Evolutionary conservation across 768 basidiomycete genomes (phyloP).

Genomic region (Suillus discolor): DNA sequence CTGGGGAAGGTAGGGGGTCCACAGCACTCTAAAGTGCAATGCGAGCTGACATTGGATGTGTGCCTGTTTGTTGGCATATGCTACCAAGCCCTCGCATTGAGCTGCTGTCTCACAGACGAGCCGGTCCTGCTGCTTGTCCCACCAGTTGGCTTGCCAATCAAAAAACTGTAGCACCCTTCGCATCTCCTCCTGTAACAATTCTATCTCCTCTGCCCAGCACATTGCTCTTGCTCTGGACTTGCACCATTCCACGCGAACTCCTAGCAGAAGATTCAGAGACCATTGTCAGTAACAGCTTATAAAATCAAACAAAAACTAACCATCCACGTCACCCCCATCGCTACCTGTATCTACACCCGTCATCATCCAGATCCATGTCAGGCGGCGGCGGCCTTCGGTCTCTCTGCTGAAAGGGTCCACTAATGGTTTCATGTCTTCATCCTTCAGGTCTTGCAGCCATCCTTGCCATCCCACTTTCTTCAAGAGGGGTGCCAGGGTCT

Average conservation of each 20-base stretch:
- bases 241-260: constrained; percentile 34
- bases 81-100: constrained; percentile 17
- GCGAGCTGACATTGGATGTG: not conserved
- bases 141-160: constrained; percentile 20
- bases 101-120: not conserved
- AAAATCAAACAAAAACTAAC: not conserved
- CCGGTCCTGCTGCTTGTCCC: constrained; percentile 15
- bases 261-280: no score
- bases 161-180: constrained; percentile 23
- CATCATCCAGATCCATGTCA: constrained; percentile 5
- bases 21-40: not conserved
- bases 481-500: not conserved
- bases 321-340: not conserved
- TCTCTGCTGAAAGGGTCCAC: not conserved
- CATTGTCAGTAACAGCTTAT: no score
- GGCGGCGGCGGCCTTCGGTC: not conserved
- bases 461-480: not conserved
- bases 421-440: not conserved
- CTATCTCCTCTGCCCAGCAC: constrained; percentile 38
- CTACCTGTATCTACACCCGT: not conserved
- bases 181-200: constrained; percentile 39
- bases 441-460: not conserved
- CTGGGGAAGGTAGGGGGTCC: not conserved
- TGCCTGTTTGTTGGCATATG: constrained; percentile 25
- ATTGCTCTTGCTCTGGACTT: constrained; percentile 31